Percentiles rank a stretch among this genome's conserved stretches.
phyloP scores from a whole-genome alignment of 495 filamentous ascomycete species.

The Astrothelium subdiscretum region DNA sequence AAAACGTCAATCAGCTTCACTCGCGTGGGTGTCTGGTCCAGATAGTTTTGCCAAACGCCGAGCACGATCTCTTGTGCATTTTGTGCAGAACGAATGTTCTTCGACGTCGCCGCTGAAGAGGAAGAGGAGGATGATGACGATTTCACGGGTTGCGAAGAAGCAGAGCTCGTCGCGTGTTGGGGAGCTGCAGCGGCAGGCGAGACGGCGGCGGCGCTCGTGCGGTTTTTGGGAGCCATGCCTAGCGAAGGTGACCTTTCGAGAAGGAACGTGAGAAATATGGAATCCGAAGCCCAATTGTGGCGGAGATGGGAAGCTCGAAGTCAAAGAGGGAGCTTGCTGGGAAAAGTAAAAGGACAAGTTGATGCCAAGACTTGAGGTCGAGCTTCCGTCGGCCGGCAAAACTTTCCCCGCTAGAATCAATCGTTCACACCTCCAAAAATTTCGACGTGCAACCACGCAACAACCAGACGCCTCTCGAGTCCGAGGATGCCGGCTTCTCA shows the following conservation, averaged over 20 bases:
- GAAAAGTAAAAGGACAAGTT: background rate
- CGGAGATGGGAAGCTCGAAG: constrained; percentile 2
- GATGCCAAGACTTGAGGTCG: background rate
- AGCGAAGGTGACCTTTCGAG: constrained; percentile 10
- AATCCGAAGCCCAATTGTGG: constrained; percentile 6
- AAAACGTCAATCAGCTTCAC: constrained; percentile 88
- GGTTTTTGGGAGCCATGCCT: constrained; percentile 40
- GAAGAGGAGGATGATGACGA: background rate
- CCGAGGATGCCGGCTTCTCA: constrained; percentile 79
- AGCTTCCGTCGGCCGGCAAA: background rate
- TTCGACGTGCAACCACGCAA: no score
- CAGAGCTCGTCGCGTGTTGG: constrained; percentile 22
- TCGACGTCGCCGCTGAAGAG: constrained; percentile 35
- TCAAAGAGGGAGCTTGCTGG: background rate
- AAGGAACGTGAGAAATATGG: constrained; percentile 6
- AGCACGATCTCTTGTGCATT: constrained; percentile 42
- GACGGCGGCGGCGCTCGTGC: constrained; percentile 25
- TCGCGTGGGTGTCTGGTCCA: constrained; percentile 68
- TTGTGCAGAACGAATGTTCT: constrained; percentile 28
- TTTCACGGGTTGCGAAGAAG: constrained; percentile 14
- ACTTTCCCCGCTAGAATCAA: background rate
- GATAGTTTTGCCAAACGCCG: constrained; percentile 62
- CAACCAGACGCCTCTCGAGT: no score
- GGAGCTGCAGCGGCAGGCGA: constrained; percentile 20
- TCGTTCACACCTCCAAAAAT: background rate